Conservation (phyloP, 768 basidiomycete species). For the Fibroporia radiculosa region DNA sequence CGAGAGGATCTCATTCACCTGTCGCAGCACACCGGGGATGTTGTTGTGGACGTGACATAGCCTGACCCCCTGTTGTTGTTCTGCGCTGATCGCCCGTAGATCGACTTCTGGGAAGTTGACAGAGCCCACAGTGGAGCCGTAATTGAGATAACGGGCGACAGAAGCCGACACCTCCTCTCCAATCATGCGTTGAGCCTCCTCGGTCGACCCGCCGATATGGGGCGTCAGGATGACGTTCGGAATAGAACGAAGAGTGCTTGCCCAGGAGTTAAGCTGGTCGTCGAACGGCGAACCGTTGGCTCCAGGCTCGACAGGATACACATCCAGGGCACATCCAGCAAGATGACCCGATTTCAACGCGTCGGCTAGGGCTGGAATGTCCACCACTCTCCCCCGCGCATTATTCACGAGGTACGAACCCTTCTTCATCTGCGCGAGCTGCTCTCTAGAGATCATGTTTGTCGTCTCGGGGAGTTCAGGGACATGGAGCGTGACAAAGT, state of each 20-base stretch:
- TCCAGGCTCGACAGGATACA: conserved; percentile 90
- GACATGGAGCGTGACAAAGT: conserved; percentile 95
- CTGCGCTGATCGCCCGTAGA: conserved; percentile 82
- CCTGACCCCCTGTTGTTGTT: conserved; percentile 75
- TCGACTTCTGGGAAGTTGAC: conserved; percentile 99
- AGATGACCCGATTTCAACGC: conserved; percentile 82
- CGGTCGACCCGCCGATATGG: conserved; percentile 98
- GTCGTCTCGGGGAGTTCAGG: conserved; percentile 95
- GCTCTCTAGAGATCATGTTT: conserved; percentile 76
- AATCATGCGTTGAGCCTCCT: conserved; percentile 97
- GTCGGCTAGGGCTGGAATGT: conserved; percentile 83
- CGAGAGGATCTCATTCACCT: conserved; percentile 90
- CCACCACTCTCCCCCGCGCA: conserved; percentile 90
- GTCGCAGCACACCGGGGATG: conserved; percentile 88
- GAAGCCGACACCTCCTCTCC: conserved; percentile 89
- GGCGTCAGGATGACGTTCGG: conserved; percentile 96
- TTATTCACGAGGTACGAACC: conserved; percentile 98
- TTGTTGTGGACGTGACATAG: conserved; percentile 96
- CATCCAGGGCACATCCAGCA: conserved; percentile 88
- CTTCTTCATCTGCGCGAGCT: conserved; percentile 88
- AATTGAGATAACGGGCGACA: conserved; percentile 83
- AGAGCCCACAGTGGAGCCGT: conserved; percentile 83
- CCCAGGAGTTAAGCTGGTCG: conserved; percentile 82
- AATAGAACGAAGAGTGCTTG: conserved; percentile 61
- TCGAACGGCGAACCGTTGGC: conserved; percentile 88